Conservation (phyloP, 805 yeast species). For the Starmerella apicola region DNA sequence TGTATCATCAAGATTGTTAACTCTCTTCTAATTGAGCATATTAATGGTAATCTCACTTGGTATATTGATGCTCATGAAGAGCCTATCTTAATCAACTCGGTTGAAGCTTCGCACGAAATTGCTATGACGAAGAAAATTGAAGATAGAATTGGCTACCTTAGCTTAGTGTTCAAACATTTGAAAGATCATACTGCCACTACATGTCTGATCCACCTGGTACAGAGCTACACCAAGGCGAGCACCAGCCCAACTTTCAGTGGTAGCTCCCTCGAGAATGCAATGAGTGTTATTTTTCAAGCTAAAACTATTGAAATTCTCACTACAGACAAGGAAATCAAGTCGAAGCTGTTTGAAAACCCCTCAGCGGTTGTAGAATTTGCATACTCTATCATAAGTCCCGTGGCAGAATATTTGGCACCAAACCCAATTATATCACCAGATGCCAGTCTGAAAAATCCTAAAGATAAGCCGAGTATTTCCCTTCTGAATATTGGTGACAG, state of each 20-base stretch:
- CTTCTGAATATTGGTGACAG: slow-evolving; percentile 4
- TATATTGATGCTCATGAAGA: not conserved
- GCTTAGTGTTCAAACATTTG: slow-evolving; percentile 37
- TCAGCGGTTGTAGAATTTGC: slow-evolving; percentile 43
- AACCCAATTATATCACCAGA: not conserved
- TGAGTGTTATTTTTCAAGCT: slow-evolving; percentile 29
- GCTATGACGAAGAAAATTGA: slow-evolving; percentile 29
- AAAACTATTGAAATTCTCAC: slow-evolving; percentile 13
- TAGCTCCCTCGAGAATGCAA: slow-evolving; percentile 21
- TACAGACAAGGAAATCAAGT: slow-evolving; percentile 33
- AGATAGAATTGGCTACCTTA: slow-evolving; percentile 30
- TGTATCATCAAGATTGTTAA: not conserved
- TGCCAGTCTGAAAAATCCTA: slow-evolving; percentile 17
- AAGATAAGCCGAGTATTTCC: slow-evolving; percentile 6
- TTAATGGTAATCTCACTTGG: slow-evolving; percentile 10
- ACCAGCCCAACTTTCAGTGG: slow-evolving; percentile 33
- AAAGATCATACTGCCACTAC: slow-evolving; percentile 36
- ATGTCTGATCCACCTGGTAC: slow-evolving; percentile 41
- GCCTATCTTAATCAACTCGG: slow-evolving; percentile 5
- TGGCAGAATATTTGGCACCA: not conserved
- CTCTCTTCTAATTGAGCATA: not conserved
- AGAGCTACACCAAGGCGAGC: slow-evolving; percentile 32
- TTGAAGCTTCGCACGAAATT: not conserved
- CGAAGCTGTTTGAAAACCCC: slow-evolving; percentile 43
- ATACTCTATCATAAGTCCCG: slow-evolving; percentile 29